Evolutionary conservation across 257 asterid species (phyloP).

Genomic region (Echites panduratus): DNA sequence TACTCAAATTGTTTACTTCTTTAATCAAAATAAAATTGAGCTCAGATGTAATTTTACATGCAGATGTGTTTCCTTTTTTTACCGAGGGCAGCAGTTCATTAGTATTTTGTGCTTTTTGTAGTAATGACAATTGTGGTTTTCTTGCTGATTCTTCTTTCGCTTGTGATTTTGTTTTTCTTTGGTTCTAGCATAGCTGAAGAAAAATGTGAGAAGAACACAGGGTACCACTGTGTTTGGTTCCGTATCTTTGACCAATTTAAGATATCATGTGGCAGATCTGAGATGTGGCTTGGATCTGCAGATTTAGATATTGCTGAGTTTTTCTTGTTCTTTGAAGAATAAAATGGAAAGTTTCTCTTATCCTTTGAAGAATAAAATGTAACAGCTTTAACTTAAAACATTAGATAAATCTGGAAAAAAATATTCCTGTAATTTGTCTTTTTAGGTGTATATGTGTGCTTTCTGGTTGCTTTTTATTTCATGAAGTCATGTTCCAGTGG

Average conservation of each 20-base stretch:
- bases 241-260: background rate
- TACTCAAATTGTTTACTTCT: background rate
- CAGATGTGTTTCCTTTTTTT: background rate
- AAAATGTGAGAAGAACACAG: background rate
- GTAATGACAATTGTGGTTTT: background rate
- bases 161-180: background rate
- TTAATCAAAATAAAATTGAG: background rate
- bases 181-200: background rate
- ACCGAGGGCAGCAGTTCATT: background rate
- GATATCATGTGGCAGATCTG: background rate
- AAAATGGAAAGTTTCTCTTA: background rate
- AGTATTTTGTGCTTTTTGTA: background rate
- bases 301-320: background rate
- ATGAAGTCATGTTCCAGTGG: background rate
- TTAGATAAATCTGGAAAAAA: background rate
- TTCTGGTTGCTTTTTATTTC: no score
- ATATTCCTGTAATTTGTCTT: background rate
- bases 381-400: background rate
- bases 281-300: background rate
- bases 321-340: background rate
- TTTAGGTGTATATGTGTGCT: background rate
- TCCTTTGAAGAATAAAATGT: background rate
- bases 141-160: background rate
- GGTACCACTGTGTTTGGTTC: background rate
- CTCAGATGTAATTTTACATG: no score